Conservation (phyloP, 129 eudicot genomes). For the Deinandra increscens region DNA sequence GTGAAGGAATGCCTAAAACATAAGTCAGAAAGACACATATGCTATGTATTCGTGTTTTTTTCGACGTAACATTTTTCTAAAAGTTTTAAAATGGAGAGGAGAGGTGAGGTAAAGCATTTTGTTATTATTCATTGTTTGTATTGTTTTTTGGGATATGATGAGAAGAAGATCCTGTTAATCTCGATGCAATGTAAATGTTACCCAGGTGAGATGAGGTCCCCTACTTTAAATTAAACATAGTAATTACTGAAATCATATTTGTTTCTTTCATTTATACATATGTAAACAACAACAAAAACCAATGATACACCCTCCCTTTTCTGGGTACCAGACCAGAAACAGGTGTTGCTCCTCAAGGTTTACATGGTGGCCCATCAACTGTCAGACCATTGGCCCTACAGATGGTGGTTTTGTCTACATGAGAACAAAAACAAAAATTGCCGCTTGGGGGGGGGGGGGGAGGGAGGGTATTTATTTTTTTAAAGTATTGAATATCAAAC, state of each 20-base stretch:
- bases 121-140: conserved; percentile 23
- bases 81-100: conserved; percentile 14
- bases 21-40: background rate
- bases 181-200: conserved; percentile 29
- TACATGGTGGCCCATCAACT: background rate
- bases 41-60: background rate
- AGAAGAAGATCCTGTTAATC: conserved; percentile 23
- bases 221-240: conserved; percentile 12
- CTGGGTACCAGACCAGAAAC: background rate
- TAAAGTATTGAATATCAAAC: background rate
- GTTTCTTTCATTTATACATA: background rate
- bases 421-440: conserved; percentile 33
- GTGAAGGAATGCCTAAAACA: conserved; percentile 22
- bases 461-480: no score
- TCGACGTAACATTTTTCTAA: conserved; percentile 1
- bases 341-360: background rate
- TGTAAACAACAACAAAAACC: no score
- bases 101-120: conserved; percentile 32
- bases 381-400: background rate
- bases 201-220: conserved; percentile 26
- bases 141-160: conserved; percentile 29
- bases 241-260: conserved; percentile 2
- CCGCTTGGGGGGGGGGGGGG: conserved; percentile 18
- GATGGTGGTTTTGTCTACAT: background rate
- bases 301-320: no score